Evolutionary conservation across 2,329 filamentous ascomycete genomes (phyloP), one percentile per base, ranked within the genome.

Genomic region (Ophiostoma quercus): DNA sequence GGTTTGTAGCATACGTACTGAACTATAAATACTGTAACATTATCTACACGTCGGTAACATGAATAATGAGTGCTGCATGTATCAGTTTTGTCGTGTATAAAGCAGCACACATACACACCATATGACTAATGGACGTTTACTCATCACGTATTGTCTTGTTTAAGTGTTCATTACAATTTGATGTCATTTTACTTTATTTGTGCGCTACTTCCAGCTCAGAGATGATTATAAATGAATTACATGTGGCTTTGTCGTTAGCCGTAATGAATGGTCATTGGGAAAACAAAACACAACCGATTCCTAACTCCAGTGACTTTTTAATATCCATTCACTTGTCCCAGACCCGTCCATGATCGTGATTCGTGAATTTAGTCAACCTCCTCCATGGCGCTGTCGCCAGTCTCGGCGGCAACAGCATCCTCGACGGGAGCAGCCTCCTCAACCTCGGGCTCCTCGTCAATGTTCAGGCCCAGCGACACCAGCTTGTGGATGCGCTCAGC

Each of bases 401-500:
- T 84, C 80, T 87, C 86, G 74, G 83, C 83, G 71, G 80, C 82
- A 66, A 80, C 81, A 81, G 90, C 90, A 74, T 86, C 88, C 73
- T 87, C 81, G 69, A 80, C 79, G 54, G 79, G 78, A 71, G 85
- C 83, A 25, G 67, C 47, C 43, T 57, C 66, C 66, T 67, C 66
- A 5, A 57, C 66, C 74, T 84, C 85, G 71, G 88, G 87, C 83
- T 96, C 93, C 85, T 97, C 94, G 76, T 98, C 94, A 74, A 99
- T 92, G 87, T 98, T 97, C 80, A 99, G 86, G 77, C 95, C 95
- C 73, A 99, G 90, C 76, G 94, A 96, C 75, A 99, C 94, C 75
- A 99, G 93, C 91, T 97, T 97, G 92, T 99, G 94, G 81, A 99
- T 98, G 81, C 95, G 94, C 88, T 97, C 94, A 75, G 95, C 93